Base-by-base conservation (phyloP, 1,284 basidiomycete genomes). In the Cutaneotrichosporon sp. region DNA sequence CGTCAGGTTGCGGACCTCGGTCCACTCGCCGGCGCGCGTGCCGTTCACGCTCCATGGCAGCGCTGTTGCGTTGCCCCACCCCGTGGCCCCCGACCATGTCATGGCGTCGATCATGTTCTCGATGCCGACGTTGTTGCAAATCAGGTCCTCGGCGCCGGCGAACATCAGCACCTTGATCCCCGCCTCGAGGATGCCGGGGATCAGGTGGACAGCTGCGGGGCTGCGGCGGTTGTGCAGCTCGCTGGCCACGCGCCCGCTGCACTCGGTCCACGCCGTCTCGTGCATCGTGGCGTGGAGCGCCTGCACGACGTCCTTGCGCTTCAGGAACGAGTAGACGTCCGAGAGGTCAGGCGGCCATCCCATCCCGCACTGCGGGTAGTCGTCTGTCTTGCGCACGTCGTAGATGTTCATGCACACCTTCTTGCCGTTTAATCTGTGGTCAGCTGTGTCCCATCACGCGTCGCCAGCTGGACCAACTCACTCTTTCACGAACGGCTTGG, bases 281-380 rank as follows among this genome's bases (percentile, higher is more conserved):
- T 94, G 90, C 22, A 83, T 84, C 1, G 79, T 80, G 0, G 95
- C 95, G 73, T 99, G 95, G 5, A 99, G 81, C 0, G 94, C 90
- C 1, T 69, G 70, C 16, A 92, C 84, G 52, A 99, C 95, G 66
- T 95, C 93, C 11, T 80, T 70, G 14, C 90, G 87, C 88, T 94
- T 86, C 14, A 99, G 85, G 74, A 95, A 97, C 4, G 82, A 80
- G 46, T 88, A 89, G 42, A 97, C 84, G 52, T 89, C 86, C 10
- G 83, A 77, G 25, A 99, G 85, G 67, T 93, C 92, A n/a, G 89
- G 87, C 4, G 95, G 95, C 95, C 95, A 99, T 78, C 95, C 95
- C 92, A 98, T 91, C 1, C 95, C 95, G 78, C 95, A 99, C 3
- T 87, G 88, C n/a, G 95, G 95, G 51, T 78, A 82, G 14, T 84